phyloP scores from a whole-genome alignment of 208 protist species.

The Trypanosomatidae sp. region DNA sequence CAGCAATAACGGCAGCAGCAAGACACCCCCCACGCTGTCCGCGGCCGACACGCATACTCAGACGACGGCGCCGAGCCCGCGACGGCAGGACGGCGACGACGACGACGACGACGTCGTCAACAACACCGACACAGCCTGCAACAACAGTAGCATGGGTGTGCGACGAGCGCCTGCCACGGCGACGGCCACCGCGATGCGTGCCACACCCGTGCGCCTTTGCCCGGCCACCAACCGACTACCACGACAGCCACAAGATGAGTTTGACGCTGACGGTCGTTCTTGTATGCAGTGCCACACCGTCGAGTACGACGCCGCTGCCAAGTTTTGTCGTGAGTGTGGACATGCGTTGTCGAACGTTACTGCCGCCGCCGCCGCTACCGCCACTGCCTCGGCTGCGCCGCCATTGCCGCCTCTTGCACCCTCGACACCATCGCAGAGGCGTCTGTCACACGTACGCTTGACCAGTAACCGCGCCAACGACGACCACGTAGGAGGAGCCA shows the following conservation, averaged over 20 bases:
- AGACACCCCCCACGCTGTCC: no score
- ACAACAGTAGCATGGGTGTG: not conserved
- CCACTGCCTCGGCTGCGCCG: slow-evolving; percentile 14
- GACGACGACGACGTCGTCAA: no score
- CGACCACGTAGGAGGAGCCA: slow-evolving; percentile 81
- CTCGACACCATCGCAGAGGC: slow-evolving; percentile 20
- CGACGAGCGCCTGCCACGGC: slow-evolving; percentile 9
- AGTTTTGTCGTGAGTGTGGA: slow-evolving; percentile 79
- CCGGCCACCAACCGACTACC: slow-evolving; percentile 20
- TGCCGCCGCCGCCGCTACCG: slow-evolving; percentile 34
- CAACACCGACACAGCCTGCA: no score
- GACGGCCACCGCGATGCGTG: not conserved
- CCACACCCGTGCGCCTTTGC: not conserved
- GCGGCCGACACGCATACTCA: no score
- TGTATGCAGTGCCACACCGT: slow-evolving; percentile 51
- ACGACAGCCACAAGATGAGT: slow-evolving; percentile 12
- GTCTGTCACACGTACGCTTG: no score
- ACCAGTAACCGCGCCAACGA: no score
- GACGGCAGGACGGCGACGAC: no score
- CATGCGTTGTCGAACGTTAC: slow-evolving; percentile 12
- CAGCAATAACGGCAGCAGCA: not conserved
- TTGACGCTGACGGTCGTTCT: slow-evolving; percentile 13
- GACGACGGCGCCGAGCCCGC: no score
- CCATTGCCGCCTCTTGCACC: slow-evolving; percentile 32
- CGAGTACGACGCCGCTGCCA: slow-evolving; percentile 63